Base-by-base conservation (phyloP, 257 asterid genomes). In the Salvia hispanica region DNA sequence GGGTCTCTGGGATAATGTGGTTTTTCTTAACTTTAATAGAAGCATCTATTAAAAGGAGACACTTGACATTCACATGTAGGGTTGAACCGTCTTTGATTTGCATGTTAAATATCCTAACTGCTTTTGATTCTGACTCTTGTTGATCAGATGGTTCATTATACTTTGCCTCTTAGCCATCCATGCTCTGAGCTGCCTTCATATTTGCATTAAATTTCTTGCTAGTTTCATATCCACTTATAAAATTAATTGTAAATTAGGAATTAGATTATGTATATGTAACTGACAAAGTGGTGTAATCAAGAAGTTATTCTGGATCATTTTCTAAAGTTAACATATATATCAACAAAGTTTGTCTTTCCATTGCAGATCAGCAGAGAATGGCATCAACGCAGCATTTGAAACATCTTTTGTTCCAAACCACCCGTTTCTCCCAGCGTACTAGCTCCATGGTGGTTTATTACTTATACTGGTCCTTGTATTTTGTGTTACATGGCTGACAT, bases 361-460 rank as follows among this genome's bases (percentile, higher is more conserved):
- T 70, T 64, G 56, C 84, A 82, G 83, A 56, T 67, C 62, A 59
- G 67, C 57, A 28, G 43, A 66, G 69, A 39, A 62, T 59, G 53
- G 78, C 67, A 16, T 44, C 63, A 43, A 34, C 67, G 1, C 74
- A 62, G 33, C 59, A 58, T 31, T 53, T 71, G 56, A 70, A 70
- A 72, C 34, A 47, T 16, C 50, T 54, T 5, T 50, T 55, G 45
- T n/a, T 59, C 40, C 11, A 21, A 21, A 60, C 75, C 72, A 52
- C 77, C 76, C 80, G 79, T 64, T 50, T 80, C 71, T 63, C 83
- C 14, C 70, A 28, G 54, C 55, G 65, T 52, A 48, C 55, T 47
- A 68, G 16, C 37, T 68, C 61, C 28, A 5, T 54, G 52, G 79
- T 64, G 51, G 4, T 60, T 66, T 48, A 50, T 52, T 31, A 15